Conservation (phyloP, 176 grass and related monocot genomes). For the Hordeum vulgare region DNA sequence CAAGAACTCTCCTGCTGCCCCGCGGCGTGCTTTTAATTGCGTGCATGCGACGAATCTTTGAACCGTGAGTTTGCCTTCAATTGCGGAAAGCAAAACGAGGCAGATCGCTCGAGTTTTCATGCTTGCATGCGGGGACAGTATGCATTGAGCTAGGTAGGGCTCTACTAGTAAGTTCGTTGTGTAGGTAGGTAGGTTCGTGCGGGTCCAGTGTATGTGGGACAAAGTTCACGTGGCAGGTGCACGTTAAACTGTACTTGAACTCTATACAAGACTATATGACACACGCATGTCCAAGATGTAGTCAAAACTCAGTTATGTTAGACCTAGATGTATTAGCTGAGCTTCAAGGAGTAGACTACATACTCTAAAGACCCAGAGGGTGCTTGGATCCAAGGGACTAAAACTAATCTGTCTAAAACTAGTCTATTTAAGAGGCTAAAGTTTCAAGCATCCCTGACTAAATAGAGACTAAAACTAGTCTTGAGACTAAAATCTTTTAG, state of each 20-base stretch:
- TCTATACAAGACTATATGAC: neutral
- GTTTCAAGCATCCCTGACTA: too few relatives aligned
- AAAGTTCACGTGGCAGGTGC: neutral
- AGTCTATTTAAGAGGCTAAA: too few relatives aligned
- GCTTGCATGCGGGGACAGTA: constrained; percentile 22
- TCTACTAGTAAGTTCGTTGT: constrained; percentile 17
- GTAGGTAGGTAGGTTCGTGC: neutral
- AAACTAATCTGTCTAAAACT: too few relatives aligned
- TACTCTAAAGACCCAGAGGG: too few relatives aligned
- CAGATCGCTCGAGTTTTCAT: constrained; percentile 40
- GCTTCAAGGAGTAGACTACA: neutral
- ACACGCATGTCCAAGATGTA: neutral
- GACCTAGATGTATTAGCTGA: neutral
- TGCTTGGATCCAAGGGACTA: too few relatives aligned
- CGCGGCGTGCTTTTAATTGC: constrained; percentile 7
- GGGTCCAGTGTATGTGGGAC: neutral
- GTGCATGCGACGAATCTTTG: constrained; percentile 40
- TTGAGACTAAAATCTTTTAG: too few relatives aligned
- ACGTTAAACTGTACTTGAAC: neutral
- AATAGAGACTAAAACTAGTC: too few relatives aligned
- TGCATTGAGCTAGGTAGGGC: neutral
- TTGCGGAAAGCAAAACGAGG: constrained; percentile 28
- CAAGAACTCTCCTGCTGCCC: neutral
- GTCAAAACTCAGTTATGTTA: neutral
- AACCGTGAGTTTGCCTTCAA: constrained; percentile 17